phyloP scores from a whole-genome alignment of 306 rosid species.

The Gillenia trifoliata region DNA sequence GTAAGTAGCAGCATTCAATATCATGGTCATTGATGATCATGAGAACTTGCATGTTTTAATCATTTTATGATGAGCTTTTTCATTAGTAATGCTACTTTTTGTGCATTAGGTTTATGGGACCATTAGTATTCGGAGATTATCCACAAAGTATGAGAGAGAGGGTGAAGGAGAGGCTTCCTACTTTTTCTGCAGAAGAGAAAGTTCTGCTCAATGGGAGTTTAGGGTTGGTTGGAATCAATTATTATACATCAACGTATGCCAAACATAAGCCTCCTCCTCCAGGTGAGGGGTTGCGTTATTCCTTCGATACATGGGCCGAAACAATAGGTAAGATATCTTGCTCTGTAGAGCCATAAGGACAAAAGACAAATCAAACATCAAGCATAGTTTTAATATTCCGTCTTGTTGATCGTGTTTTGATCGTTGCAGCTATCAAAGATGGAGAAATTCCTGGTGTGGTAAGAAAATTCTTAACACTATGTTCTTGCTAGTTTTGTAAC shows the following conservation, averaged over 20 bases:
- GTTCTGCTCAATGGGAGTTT: slow-evolving; percentile 8
- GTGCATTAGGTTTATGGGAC: slow-evolving; percentile 21
- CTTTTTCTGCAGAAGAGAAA: slow-evolving; percentile 17
- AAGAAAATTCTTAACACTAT: neutral
- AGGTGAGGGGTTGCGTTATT: neutral
- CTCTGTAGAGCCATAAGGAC: neutral
- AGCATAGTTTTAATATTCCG: neutral
- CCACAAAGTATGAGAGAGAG: slow-evolving; percentile 12
- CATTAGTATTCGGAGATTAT: slow-evolving; percentile 21
- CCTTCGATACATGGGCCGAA: neutral
- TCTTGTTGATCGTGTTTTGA: neutral
- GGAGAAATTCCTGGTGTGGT: neutral
- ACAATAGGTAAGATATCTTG: neutral
- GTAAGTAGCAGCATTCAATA: neutral
- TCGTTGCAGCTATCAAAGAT: neutral
- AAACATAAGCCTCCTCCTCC: slow-evolving; percentile 1
- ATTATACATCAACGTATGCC: slow-evolving; percentile 25
- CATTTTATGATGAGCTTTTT: no score
- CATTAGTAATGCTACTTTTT: neutral
- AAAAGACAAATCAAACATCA: neutral
- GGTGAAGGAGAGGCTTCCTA: slow-evolving; percentile 30
- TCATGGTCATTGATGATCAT: neutral
- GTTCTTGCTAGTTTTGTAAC: neutral
- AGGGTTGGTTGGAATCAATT: slow-evolving; percentile 31
- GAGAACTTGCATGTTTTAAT: neutral